Percentiles rank a stretch among this genome's conserved stretches.
These are phyloP conservation scores for Claviceps cyperi DNA, from an alignment of 2,329 filamentous ascomycete genomes.

Conservation along the genomic window DNA sequence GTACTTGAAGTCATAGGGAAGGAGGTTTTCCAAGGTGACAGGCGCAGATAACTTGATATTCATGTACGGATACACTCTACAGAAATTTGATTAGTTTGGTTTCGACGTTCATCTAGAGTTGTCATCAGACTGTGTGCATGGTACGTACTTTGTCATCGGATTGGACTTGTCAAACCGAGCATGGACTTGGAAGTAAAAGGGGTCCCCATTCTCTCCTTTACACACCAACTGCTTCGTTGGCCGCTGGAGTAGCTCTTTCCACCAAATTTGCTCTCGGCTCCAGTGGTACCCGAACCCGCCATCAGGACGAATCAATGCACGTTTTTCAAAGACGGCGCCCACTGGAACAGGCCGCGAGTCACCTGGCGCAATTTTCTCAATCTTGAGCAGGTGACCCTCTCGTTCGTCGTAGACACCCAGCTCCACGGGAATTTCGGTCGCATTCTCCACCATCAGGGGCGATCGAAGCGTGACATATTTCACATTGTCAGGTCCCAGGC, in stretches of 20 bases:
- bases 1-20: slow-evolving; percentile 98
- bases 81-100: background rate
- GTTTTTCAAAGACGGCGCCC: slow-evolving; percentile 81
- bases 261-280: slow-evolving; percentile 81
- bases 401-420: slow-evolving; percentile 78
- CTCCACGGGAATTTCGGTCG: slow-evolving; percentile 91
- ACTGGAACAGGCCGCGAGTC: slow-evolving; percentile 83
- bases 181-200: slow-evolving; percentile 95
- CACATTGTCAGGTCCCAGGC: slow-evolving; percentile 83
- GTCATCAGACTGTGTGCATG: background rate
- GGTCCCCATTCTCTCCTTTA: slow-evolving; percentile 70
- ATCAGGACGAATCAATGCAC: slow-evolving; percentile 74
- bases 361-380: slow-evolving; percentile 91
- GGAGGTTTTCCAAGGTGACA: slow-evolving; percentile 81
- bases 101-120: too few species aligned
- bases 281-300: slow-evolving; percentile 94
- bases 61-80: slow-evolving; percentile 83
- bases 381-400: slow-evolving; percentile 84
- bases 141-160: slow-evolving; percentile 54
- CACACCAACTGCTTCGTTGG: slow-evolving; percentile 82
- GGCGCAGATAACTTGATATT: slow-evolving; percentile 80
- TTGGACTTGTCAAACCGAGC: slow-evolving; percentile 73
- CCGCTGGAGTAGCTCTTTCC: slow-evolving; percentile 76
- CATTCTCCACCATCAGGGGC: slow-evolving; percentile 83
- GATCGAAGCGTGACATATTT: slow-evolving; percentile 96